These are phyloP conservation scores for Ramichloridium luteum DNA, from an alignment of 2,329 filamentous ascomycete species.

Conservation along the genomic window DNA sequence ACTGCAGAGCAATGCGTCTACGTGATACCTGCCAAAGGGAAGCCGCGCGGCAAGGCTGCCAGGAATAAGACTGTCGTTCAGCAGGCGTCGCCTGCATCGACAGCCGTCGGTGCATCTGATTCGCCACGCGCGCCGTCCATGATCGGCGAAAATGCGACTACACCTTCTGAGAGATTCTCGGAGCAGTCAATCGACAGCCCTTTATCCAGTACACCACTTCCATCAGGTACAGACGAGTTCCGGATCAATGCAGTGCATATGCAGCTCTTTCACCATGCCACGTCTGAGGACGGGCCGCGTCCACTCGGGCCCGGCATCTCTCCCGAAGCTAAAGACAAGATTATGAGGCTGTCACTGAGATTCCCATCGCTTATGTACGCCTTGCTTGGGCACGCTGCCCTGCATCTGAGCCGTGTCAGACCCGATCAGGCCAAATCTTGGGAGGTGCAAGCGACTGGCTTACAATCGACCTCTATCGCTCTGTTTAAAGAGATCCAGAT, in stretches of 20 bases:
- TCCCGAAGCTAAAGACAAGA: background rate
- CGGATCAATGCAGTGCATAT: background rate
- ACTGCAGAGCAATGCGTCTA: background rate
- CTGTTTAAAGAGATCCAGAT: background rate
- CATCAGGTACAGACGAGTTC: background rate
- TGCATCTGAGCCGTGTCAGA: background rate
- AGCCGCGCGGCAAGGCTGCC: conserved; percentile 1
- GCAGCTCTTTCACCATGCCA: background rate
- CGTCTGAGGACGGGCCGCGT: background rate
- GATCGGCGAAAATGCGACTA: no score
- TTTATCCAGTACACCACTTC: background rate
- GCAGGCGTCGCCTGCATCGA: background rate
- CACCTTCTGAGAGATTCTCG: no score
- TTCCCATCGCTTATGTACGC: background rate
- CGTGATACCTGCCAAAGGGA: background rate
- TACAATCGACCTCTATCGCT: background rate
- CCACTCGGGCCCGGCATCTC: background rate
- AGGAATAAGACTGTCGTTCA: background rate
- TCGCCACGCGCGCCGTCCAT: no score
- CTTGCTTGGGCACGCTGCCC: background rate
- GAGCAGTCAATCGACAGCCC: background rate
- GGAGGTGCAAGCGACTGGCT: background rate
- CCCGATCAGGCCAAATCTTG: background rate
- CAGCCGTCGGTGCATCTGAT: background rate
- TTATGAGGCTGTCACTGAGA: background rate